Base-by-base conservation (phyloP, 2,329 filamentous ascomycete genomes). In the Calonectria fujianensis region DNA sequence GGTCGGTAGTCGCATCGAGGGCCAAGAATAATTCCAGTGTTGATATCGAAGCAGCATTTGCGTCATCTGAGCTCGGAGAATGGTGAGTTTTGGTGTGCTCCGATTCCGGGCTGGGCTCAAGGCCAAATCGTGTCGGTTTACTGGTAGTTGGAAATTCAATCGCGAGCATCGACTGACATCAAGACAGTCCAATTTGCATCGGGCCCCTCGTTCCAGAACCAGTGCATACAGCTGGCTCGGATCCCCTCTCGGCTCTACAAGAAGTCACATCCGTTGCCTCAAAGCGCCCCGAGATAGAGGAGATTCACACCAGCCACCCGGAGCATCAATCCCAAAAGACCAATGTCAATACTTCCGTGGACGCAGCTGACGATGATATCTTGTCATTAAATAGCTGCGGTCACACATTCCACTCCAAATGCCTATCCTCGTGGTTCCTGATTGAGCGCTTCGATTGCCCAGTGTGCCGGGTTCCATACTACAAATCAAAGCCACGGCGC, bases 391-490 rank as follows among this genome's bases (percentile, higher is more conserved):
- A 84, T 54, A 77, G 69, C 27, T 88, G 86, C 51, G 82, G 81
- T 1, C 86, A 87, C 52, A 77, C 82, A 2, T 88, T 86, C 69
- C 86, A 87, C 75, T 82, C 83, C 7, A 82, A 81, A 10, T 87
- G 86, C 31, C 79, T 88, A 31, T 83, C 82, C 2, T 83, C 82
- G 0, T 88, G 86, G 86, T 86, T 86, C 66, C 71, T 86, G 41
- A 81, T 82, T 35, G 80, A 82, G 27, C 80, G 85, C 4, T 82
- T 83, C 68, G 80, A 84, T 37, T 88, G 86, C 45, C 86, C 86
- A 0, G 78, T 87, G 1, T 88, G 86, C 70, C 78, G 86, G 27
- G 78, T 77, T 14, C 76, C 73, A 10, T 87, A 86, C 73, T 87
- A 81, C 71, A 76, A 74, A 16, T 63, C 70, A 32, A 31, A 50